Base-by-base conservation (phyloP, 805 yeast species). In the Pichia heedii region DNA sequence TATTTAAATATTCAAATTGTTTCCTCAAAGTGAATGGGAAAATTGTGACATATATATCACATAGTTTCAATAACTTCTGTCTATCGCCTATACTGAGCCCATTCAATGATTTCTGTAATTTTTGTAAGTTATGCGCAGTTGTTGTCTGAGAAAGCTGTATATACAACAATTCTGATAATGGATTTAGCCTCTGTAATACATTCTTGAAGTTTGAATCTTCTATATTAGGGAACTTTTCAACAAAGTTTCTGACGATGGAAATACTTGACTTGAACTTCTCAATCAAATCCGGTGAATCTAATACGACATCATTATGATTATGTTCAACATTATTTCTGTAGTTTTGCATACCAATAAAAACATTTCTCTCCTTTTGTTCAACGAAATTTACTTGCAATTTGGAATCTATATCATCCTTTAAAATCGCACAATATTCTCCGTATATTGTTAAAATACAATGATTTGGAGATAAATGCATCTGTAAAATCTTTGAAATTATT, bases 111-210 rank as follows among this genome's bases (percentile, higher is more conserved):
- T 45, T 45, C 35, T 47, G 44, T 10, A 62, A 39, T n/a, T 55
- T 43, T n/a, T 45, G 30, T 22, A 61, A 41, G 1, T 58, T 61
- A 9, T 41, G 41, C 0, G 40, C 11, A 32, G 72, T 67, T 15
- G 57, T 64, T 3, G 69, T 68, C 1, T 56, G 41, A 0, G 58
- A 52, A 41, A 81, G 63, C 54, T 79, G 84, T 37, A 74, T 55
- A 49, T 68, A 73, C n/a, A 81, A 60, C 0, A 79, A 70, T 48
- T 73, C 73, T 0, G 84, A 76, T 41, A 81, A 58, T 0, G 88
- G 88, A 11, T 81, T 70, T 19, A 81, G 60, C 2, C 74, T 64
- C 20, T 77, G 55, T 13, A 79, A 60, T 32, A 61, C 53, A 15
- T 33, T 34, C 24, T 35, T 41, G 13, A 45, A 41, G 13, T 18